Evolutionary conservation across 345 rosid species (phyloP).

Genomic region (Kandelia obovata): DNA sequence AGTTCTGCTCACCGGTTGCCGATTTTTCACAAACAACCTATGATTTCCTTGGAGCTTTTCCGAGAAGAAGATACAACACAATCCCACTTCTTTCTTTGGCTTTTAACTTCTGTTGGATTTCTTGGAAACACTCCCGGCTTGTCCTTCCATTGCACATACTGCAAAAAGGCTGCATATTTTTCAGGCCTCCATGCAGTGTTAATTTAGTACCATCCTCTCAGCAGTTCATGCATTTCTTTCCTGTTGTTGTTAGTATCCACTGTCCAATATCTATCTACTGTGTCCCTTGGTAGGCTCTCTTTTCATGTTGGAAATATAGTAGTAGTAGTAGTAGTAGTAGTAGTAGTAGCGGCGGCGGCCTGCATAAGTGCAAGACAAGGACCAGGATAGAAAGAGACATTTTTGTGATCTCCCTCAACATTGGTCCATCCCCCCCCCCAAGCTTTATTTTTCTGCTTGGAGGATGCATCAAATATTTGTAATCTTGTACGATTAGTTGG

Average conservation of each 20-base stretch:
- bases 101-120: constrained; percentile 2
- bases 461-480: constrained; percentile 20
- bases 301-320: constrained; percentile 13
- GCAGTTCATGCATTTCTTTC: not conserved
- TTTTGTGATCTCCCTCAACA: constrained; percentile 59
- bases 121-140: no score
- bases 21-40: constrained; percentile 41
- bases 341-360: not conserved
- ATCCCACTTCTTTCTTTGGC: not conserved
- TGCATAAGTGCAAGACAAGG: constrained; percentile 11
- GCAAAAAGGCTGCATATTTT: constrained; percentile 46
- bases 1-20: constrained; percentile 30
- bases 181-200: constrained; percentile 28
- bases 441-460: constrained; percentile 47
- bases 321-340: not conserved
- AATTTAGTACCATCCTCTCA: no score
- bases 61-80: not conserved
- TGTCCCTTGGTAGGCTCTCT: not conserved
- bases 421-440: constrained; percentile 34
- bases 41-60: constrained; percentile 10
- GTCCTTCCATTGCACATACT: constrained; percentile 10
- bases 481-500: constrained; percentile 19
- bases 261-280: no score
- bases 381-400: constrained; percentile 44
- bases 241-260: not conserved